Evolutionary conservation across 2,329 filamentous ascomycete species (phyloP).

Genomic region (Paramyrothecium sp.): DNA sequence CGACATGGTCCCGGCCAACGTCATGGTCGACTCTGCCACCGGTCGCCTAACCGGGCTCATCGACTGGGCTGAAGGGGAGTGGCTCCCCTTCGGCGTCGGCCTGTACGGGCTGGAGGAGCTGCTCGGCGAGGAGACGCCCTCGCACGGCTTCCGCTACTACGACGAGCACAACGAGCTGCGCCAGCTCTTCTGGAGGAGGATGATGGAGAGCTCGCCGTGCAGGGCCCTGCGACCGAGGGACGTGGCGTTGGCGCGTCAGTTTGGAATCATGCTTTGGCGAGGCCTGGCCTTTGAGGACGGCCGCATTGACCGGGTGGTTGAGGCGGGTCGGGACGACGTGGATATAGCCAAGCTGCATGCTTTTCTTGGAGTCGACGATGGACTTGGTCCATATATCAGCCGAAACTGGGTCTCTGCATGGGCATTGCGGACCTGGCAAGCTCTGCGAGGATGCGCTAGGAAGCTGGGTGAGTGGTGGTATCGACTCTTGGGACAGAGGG

Average conservation of each 20-base stretch:
- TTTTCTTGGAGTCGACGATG: constrained; percentile 9
- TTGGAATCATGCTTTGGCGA: constrained; percentile 62
- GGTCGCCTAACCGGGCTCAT: constrained; percentile 52
- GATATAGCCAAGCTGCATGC: constrained; percentile 52
- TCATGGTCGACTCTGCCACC: constrained; percentile 46
- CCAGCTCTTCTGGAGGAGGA: constrained; percentile 46
- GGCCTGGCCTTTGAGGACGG: constrained; percentile 64
- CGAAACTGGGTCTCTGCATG: not conserved
- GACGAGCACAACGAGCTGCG: constrained; percentile 40
- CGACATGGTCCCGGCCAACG: constrained; percentile 56
- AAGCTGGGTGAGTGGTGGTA: not conserved
- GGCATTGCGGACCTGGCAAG: not conserved
- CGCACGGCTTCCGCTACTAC: constrained; percentile 41
- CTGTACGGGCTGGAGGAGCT: constrained; percentile 62
- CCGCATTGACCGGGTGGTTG: constrained; percentile 55
- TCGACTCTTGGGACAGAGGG: not conserved
- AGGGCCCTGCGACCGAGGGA: constrained; percentile 4
- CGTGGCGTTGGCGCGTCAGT: constrained; percentile 28
- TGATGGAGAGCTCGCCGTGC: constrained; percentile 22
- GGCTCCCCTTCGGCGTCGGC: constrained; percentile 56
- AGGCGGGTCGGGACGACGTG: constrained; percentile 44
- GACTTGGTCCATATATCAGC: not conserved
- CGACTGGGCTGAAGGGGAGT: constrained; percentile 65
- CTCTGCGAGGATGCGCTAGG: not conserved
- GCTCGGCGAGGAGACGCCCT: constrained; percentile 42